Conservation (phyloP, 306 rosid species). For the Ziziphus jujuba region DNA sequence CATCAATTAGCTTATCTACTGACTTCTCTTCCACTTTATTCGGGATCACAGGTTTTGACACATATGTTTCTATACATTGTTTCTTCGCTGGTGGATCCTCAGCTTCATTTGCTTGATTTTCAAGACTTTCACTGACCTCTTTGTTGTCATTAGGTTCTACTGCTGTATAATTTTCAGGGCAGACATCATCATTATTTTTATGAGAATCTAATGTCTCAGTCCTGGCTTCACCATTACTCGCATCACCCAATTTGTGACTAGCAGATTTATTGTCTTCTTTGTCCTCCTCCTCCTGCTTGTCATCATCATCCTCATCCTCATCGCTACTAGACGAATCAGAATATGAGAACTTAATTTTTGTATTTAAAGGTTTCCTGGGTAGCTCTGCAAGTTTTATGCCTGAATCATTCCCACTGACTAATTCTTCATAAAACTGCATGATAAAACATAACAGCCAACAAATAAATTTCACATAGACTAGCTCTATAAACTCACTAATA, state of each 20-base stretch:
- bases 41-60: slow-evolving; percentile 26
- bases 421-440: slow-evolving; percentile 79
- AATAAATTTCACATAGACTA: background rate
- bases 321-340: slow-evolving; percentile 61
- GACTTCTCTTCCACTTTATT: slow-evolving; percentile 63
- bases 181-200: slow-evolving; percentile 36
- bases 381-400: slow-evolving; percentile 31
- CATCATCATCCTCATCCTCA: slow-evolving; percentile 21
- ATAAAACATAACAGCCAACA: slow-evolving; percentile 4
- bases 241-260: slow-evolving; percentile 26
- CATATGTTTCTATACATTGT: slow-evolving; percentile 53
- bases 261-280: slow-evolving; percentile 43
- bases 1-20: slow-evolving; percentile 80
- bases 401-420: slow-evolving; percentile 52
- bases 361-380: slow-evolving; percentile 57
- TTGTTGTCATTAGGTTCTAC: slow-evolving; percentile 37
- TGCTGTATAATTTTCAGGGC: slow-evolving; percentile 21
- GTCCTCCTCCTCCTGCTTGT: slow-evolving; percentile 28
- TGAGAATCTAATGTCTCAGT: slow-evolving; percentile 40
- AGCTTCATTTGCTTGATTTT: slow-evolving; percentile 30
- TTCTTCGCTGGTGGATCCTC: slow-evolving; percentile 60
- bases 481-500: background rate
- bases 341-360: slow-evolving; percentile 70
- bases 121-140: slow-evolving; percentile 25
- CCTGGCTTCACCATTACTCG: slow-evolving; percentile 22